phyloP scores from a whole-genome alignment of 2,329 filamentous ascomycete genomes.

The Paraphoma sp. region DNA sequence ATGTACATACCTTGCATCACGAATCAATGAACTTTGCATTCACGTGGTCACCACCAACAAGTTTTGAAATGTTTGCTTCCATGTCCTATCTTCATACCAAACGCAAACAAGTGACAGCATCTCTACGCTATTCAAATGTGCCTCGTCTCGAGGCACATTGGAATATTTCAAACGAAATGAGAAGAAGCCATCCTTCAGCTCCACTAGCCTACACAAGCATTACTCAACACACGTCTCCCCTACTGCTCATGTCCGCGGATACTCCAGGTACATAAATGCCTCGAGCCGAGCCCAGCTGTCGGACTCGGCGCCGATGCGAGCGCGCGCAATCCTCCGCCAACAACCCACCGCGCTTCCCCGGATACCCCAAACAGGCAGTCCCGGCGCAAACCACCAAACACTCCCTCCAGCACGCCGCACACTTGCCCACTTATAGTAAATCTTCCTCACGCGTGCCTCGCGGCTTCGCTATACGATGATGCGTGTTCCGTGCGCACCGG shows the following conservation, averaged over 20 bases:
- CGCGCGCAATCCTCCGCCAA: neutral
- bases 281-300: conserved; percentile 5
- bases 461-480: conserved; percentile 8
- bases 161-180: too few relatives aligned
- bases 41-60: too few relatives aligned
- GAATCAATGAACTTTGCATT: too few relatives aligned
- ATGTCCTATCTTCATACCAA: too few relatives aligned
- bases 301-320: conserved; percentile 24
- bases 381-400: conserved; percentile 23
- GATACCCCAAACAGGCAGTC: conserved; percentile 23
- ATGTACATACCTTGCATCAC: neutral
- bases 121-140: too few relatives aligned
- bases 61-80: too few relatives aligned
- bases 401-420: conserved; percentile 4
- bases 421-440: conserved; percentile 2
- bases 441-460: neutral
- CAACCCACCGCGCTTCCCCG: conserved; percentile 7
- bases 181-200: too few relatives aligned
- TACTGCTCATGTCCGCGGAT: neutral
- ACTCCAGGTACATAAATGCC: neutral
- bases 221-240: too few relatives aligned
- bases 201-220: too few relatives aligned
- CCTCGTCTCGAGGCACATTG: too few relatives aligned
- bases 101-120: too few relatives aligned
- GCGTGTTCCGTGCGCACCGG: conserved; percentile 1